phyloP scores from a whole-genome alignment of 768 basidiomycete species.

The Leccinum incarnatum region DNA sequence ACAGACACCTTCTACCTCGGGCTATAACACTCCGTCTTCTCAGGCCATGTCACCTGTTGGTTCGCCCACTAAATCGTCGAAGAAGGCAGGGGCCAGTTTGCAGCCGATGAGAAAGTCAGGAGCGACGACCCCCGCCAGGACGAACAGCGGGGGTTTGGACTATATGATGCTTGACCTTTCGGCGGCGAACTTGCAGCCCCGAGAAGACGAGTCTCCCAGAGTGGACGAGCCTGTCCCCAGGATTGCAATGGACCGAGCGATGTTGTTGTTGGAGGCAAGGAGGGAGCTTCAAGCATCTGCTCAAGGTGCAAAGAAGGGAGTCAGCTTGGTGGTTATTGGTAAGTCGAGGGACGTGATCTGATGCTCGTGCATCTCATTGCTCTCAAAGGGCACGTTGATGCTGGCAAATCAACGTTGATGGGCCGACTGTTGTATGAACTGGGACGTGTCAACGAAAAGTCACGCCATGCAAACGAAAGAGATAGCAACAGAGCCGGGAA shows the following conservation, averaged over 20 bases:
- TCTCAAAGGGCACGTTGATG: slow-evolving; percentile 89
- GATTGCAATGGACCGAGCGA: slow-evolving; percentile 70
- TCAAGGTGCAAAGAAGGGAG: slow-evolving; percentile 56
- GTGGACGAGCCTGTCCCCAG: slow-evolving; percentile 56
- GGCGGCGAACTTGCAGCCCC: slow-evolving; percentile 61
- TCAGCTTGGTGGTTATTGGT: slow-evolving; percentile 95
- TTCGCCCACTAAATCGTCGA: slow-evolving; percentile 41
- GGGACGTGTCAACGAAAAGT: slow-evolving; percentile 84
- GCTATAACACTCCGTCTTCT: slow-evolving; percentile 39
- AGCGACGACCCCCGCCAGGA: slow-evolving; percentile 40
- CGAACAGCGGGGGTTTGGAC: slow-evolving; percentile 38
- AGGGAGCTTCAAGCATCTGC: slow-evolving; percentile 46
- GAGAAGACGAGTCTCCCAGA: slow-evolving; percentile 37
- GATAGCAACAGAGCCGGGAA: slow-evolving; percentile 90
- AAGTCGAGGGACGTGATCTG: slow-evolving; percentile 15
- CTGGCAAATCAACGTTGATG: slow-evolving; percentile 98
- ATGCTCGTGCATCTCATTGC: slow-evolving; percentile 9
- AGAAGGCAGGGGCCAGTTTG: slow-evolving; percentile 35
- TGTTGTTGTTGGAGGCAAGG: slow-evolving; percentile 77
- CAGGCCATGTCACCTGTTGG: slow-evolving; percentile 42
- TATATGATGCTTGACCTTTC: slow-evolving; percentile 69
- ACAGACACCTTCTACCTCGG: slow-evolving; percentile 36
- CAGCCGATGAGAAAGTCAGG: slow-evolving; percentile 38
- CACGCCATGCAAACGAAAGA: slow-evolving; percentile 78
- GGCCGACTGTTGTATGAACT: slow-evolving; percentile 91